These are phyloP conservation scores for Dactylella cylindrospora DNA, from an alignment of 2,329 filamentous ascomycete genomes.

Conservation along the genomic window DNA sequence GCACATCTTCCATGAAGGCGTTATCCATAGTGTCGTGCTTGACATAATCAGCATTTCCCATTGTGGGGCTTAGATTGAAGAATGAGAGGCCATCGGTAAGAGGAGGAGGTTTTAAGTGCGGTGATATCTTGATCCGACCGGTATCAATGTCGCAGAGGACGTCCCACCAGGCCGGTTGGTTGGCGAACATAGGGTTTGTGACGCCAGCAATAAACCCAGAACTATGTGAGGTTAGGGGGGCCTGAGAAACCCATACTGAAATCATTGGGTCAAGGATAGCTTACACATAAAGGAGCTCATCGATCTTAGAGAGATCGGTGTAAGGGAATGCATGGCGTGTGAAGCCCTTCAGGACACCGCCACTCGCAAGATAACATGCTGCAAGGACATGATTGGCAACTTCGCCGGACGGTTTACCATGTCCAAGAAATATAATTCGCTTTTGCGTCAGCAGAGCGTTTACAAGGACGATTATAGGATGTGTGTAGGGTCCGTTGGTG, in stretches of 20 bases:
- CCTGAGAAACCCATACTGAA: too few relatives aligned
- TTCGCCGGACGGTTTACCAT: conserved; percentile 91
- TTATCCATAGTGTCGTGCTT: conserved; percentile 69
- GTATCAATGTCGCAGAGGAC: conserved; percentile 88
- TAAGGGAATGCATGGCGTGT: conserved; percentile 96
- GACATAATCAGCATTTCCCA: conserved; percentile 44
- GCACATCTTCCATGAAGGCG: conserved; percentile 83
- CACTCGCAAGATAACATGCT: conserved; percentile 90
- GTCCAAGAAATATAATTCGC: conserved; percentile 89
- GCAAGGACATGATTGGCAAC: conserved; percentile 97
- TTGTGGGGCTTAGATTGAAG: conserved; percentile 62
- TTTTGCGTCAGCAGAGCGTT: conserved; percentile 97
- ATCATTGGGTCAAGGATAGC: too few relatives aligned
- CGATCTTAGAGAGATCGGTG: conserved; percentile 95
- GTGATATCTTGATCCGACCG: conserved; percentile 92
- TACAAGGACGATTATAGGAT: conserved; percentile 90
- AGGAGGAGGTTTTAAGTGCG: conserved; percentile 75
- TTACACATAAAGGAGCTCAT: conserved; percentile 83
- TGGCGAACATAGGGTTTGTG: conserved; percentile 92
- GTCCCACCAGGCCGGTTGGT: conserved; percentile 98
- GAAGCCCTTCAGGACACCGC: conserved; percentile 88
- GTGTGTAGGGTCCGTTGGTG: conserved; percentile 82
- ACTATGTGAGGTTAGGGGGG: conserved; percentile 9
- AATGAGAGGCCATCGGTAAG: conserved; percentile 81
- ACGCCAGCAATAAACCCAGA: conserved; percentile 97